phyloP scores from a whole-genome alignment of 169 alveolate genomes.

The Sarcocystis neurona region DNA sequence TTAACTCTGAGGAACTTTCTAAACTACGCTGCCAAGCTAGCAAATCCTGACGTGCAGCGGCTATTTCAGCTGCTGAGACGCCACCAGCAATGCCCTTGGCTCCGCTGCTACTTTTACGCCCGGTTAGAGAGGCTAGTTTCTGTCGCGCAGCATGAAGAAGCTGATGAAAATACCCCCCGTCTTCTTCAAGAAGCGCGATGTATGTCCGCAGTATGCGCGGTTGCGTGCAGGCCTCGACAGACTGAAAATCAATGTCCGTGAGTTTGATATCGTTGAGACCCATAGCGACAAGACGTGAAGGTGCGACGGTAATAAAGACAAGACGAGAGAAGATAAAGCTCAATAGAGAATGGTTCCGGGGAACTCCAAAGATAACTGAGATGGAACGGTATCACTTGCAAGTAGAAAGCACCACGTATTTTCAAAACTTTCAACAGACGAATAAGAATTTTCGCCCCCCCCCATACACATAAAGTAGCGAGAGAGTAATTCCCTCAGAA shows the following conservation, averaged over 20 bases:
- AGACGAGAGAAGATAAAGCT: too few relatives aligned
- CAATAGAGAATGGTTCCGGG: too few relatives aligned
- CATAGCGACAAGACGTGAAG: background rate
- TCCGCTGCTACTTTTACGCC: background rate
- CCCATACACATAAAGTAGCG: too few relatives aligned
- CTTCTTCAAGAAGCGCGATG: slow-evolving; percentile 20
- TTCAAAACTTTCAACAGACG: too few relatives aligned
- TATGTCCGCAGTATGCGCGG: slow-evolving; percentile 4
- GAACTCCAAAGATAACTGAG: too few relatives aligned
- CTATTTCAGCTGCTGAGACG: background rate
- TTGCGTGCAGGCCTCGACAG: slow-evolving; percentile 5
- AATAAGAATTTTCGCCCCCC: too few relatives aligned
- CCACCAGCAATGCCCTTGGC: background rate
- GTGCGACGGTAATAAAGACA: too few relatives aligned
- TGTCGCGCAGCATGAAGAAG: background rate
- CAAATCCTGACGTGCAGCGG: slow-evolving; percentile 1
- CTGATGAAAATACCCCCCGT: slow-evolving; percentile 29
- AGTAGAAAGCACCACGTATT: too few relatives aligned
- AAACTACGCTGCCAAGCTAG: slow-evolving; percentile 26
- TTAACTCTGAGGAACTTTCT: background rate
- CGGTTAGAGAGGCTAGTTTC: background rate
- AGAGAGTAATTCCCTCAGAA: too few relatives aligned
- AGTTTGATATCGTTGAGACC: background rate
- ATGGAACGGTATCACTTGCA: too few relatives aligned
- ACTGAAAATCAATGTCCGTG: slow-evolving; percentile 14